Evolutionary conservation across 768 basidiomycete species (phyloP).

Genomic region (Daedaleopsis sinensis): DNA sequence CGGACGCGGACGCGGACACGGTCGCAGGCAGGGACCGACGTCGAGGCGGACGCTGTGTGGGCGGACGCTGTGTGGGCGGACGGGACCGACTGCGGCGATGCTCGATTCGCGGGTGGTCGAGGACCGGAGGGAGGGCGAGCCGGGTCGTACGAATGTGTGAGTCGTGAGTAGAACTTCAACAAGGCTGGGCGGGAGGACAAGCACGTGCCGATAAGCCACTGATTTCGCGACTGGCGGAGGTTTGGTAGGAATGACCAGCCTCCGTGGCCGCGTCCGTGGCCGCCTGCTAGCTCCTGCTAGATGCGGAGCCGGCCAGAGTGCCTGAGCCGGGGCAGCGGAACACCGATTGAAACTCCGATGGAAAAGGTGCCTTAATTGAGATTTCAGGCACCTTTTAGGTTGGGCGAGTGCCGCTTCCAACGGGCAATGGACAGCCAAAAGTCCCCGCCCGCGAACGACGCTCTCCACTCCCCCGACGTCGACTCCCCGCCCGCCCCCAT

Average conservation of each 20-base stretch:
- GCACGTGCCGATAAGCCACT: neutral
- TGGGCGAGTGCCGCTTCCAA: constrained; percentile 15
- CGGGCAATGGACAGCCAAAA: constrained; percentile 27
- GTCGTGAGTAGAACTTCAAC: neutral
- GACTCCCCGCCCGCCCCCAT: neutral
- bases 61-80: neutral
- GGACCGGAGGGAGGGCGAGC: neutral
- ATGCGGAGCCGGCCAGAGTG: constrained; percentile 26
- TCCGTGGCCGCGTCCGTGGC: too few relatives aligned
- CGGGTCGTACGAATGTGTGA: neutral
- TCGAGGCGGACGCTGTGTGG: neutral
- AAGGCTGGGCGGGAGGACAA: neutral
- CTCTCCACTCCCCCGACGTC: constrained; percentile 1
- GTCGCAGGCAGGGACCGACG: too few relatives aligned
- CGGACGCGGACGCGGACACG: too few relatives aligned
- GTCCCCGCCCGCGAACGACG: constrained; percentile 17
- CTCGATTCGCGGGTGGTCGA: neutral
- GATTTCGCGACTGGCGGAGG: too few relatives aligned
- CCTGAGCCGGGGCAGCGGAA: constrained; percentile 21
- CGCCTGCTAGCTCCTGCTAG: too few relatives aligned
- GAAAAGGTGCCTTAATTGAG: constrained; percentile 29
- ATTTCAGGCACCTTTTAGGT: constrained; percentile 31
- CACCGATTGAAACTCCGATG: constrained; percentile 18
- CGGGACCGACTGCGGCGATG: too few relatives aligned
- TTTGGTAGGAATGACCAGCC: too few relatives aligned